Evolutionary conservation across 345 rosid species (phyloP).

Genomic region (Pelargonium nanum): DNA sequence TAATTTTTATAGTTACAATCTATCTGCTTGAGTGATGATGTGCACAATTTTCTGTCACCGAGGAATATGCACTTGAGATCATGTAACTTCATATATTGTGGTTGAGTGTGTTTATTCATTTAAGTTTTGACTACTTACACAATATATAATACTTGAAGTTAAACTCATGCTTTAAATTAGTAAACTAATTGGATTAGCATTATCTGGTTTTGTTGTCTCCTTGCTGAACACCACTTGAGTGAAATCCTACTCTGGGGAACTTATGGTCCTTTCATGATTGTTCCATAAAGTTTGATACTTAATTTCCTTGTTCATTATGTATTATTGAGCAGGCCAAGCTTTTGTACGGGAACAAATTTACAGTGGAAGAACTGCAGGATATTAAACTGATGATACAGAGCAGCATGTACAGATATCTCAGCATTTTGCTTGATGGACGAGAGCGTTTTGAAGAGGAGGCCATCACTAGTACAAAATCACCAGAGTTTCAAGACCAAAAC

Average conservation of each 20-base stretch:
- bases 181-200: background rate
- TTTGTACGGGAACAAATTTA: slow-evolving; percentile 81
- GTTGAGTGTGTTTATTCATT: background rate
- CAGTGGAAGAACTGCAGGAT: slow-evolving; percentile 66
- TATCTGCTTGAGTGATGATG: background rate
- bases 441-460: slow-evolving; percentile 97
- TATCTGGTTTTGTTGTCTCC: background rate
- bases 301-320: slow-evolving; percentile 5
- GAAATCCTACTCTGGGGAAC: background rate
- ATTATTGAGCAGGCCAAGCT: slow-evolving; percentile 65
- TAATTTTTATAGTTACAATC: background rate
- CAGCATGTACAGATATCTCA: slow-evolving; percentile 86
- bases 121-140: background rate
- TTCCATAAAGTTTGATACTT: background rate
- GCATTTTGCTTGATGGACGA: slow-evolving; percentile 89
- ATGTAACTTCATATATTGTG: background rate
- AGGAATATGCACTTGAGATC: background rate
- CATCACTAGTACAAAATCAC: slow-evolving; percentile 32
- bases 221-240: background rate
- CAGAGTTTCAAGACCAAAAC: slow-evolving; percentile 30
- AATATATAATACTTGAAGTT: background rate
- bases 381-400: slow-evolving; percentile 97
- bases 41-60: no score
- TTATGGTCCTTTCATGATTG: background rate
- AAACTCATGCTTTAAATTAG: background rate